Conservation (phyloP, 2,329 filamentous ascomycete genomes). For the Venturia effusa region DNA sequence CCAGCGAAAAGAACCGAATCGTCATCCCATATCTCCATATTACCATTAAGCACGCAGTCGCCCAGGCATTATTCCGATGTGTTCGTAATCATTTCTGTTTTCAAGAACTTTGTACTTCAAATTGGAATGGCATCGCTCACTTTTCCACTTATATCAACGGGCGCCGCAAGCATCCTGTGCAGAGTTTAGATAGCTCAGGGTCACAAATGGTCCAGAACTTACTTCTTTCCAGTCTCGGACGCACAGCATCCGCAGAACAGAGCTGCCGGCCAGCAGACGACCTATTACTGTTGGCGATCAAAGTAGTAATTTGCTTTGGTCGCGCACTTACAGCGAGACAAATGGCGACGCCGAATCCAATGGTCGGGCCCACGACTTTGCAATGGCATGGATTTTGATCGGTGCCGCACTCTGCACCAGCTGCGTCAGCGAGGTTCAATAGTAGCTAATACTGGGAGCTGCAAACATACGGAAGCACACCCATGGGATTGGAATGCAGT, state of each 20-base stretch:
- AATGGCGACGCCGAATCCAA: constrained; percentile 40
- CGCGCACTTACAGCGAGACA: constrained; percentile 36
- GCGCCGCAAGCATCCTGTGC: constrained; percentile 38
- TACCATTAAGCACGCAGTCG: neutral
- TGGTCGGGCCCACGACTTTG: constrained; percentile 45
- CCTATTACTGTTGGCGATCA: constrained; percentile 20
- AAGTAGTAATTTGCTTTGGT: neutral
- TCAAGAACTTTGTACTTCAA: constrained; percentile 16
- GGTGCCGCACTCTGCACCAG: constrained; percentile 21
- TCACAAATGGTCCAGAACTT: constrained; percentile 17
- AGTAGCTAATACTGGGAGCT: neutral
- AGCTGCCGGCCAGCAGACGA: constrained; percentile 44
- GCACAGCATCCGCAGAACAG: constrained; percentile 47
- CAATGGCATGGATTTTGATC: constrained; percentile 48
- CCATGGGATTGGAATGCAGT: neutral
- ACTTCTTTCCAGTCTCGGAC: constrained; percentile 44
- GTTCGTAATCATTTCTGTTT: neutral
- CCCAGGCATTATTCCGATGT: no score
- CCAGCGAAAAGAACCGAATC: neutral
- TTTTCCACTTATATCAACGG: constrained; percentile 40
- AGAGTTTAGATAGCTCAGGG: constrained; percentile 15
- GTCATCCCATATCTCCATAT: neutral
- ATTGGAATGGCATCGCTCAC: constrained; percentile 41
- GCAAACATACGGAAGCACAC: neutral
- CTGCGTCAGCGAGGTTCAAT: neutral